Conservation (phyloP, 1,284 basidiomycete species). For the Cutaneotrichosporon sp. region DNA sequence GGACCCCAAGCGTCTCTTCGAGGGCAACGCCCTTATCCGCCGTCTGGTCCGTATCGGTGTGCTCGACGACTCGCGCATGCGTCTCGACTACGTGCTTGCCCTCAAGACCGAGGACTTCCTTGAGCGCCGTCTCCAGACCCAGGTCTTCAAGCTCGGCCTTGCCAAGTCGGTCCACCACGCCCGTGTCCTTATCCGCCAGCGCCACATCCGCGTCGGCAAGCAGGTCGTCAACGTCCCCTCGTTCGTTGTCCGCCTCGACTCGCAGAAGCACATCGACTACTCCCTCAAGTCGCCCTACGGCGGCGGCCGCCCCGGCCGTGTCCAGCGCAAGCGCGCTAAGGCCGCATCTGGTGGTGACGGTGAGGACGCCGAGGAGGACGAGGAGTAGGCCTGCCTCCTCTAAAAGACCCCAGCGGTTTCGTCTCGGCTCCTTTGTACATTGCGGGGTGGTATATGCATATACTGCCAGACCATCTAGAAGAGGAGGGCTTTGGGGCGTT, state of each 20-base stretch:
- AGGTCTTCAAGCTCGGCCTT: conserved; percentile 94
- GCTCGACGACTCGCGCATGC: conserved; percentile 98
- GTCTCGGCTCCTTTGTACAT: conserved; percentile 21
- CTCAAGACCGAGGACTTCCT: conserved; percentile 99
- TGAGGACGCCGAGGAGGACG: conserved; percentile 81
- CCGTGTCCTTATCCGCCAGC: conserved; percentile 93
- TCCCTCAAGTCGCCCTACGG: conserved; percentile 96
- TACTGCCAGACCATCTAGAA: conserved; percentile 13
- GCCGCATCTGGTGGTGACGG: conserved; percentile 89
- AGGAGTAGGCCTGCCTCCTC: conserved; percentile 40
- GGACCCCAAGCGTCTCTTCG: conserved; percentile 99
- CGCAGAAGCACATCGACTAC: conserved; percentile 99
- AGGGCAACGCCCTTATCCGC: conserved; percentile 95
- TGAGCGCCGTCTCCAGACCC: conserved; percentile 97
- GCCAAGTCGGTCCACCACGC: conserved; percentile 99
- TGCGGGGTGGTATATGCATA: conserved; percentile 24
- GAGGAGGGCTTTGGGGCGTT: not conserved
- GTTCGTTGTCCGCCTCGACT: conserved; percentile 96
- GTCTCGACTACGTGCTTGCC: conserved; percentile 99
- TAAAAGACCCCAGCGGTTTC: conserved; percentile 2
- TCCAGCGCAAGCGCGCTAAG: conserved; percentile 97
- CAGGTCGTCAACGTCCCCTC: conserved; percentile 99
- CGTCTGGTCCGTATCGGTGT: conserved; percentile 99
- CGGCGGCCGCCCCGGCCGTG: conserved; percentile 92
- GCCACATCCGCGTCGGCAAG: conserved; percentile 82